Base-by-base conservation (phyloP, 139 green algal species). In the Chlorella sp. region DNA sequence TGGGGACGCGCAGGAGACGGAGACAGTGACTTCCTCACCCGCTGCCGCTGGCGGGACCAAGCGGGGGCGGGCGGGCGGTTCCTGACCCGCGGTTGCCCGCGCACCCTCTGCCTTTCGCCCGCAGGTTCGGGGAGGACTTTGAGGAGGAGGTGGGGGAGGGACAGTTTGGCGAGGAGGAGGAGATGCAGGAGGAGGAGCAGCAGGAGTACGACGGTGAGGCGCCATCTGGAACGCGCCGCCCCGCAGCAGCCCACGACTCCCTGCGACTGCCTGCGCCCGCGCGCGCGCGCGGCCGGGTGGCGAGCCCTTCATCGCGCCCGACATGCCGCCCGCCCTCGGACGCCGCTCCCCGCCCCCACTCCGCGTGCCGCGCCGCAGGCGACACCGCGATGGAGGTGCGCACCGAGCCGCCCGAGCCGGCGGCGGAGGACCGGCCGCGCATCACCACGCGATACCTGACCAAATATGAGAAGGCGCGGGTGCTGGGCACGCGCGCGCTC, bases 401-500 rank as follows among this genome's bases (percentile, higher is more conserved):
- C 27, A 63, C 50, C 11, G 76, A 61, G 42, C 58, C 63, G 56
- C 46, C 53, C 15, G 35, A 55, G 38, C 31, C 45, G 31, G 45
- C 21, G 33, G 38, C 69, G 62, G 71, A 40, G 0, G 82, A 90
- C 45, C 46, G 81, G 61, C 82, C 86, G 33, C 88, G 90, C 56
- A 94, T 98, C 50, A 99, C 96, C 1, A 98, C 96, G 0, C 84
- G 90, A 7, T 99, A 95, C 85, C 94, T 99, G 83, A 99, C 96
- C 31, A 99, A 99, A 63, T 99, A 98, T 71, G 96, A 99, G 71
- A 86, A 92, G 15, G 96, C 96, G 17, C 73, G 95, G 9, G 89
- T 99, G 41, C 80, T 99, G 38, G 96, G 96, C 33, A 98, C 95
- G 6, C 80, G 96, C 0, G 96, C 96, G 29, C 79, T 99, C 61